phyloP scores from a whole-genome alignment of 78 protist species.

The Reticulomyxa filosa region DNA sequence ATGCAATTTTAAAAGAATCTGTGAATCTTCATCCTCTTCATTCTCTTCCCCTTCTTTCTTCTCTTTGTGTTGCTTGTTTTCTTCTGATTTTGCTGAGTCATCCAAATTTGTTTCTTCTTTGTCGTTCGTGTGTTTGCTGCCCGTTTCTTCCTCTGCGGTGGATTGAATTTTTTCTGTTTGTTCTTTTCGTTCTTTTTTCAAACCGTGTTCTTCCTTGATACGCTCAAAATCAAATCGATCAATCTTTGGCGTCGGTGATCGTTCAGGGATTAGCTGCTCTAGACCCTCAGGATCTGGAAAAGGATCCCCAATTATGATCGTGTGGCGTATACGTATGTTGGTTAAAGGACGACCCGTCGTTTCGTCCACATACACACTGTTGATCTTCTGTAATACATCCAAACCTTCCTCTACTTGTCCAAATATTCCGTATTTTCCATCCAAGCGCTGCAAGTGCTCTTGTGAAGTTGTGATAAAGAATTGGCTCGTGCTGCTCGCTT shows the following conservation, averaged over 20 bases:
- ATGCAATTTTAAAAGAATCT: no score
- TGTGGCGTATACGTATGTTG: constrained; percentile 57
- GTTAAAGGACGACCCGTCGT: constrained; percentile 47
- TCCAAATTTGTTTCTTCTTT: no score
- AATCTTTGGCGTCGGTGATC: no score
- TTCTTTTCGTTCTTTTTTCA: background rate
- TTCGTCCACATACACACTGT: constrained; percentile 26
- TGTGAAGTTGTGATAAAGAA: constrained; percentile 55
- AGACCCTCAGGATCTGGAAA: constrained; percentile 44
- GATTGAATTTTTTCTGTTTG: no score
- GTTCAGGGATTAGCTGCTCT: background rate
- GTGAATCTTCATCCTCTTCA: no score
- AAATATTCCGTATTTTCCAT: constrained; percentile 70
- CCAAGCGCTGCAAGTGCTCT: constrained; percentile 29
- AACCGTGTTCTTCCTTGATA: background rate
- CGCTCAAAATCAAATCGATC: background rate
- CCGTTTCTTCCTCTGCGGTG: no score
- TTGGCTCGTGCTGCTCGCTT: constrained; percentile 51
- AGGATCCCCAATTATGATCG: constrained; percentile 79
- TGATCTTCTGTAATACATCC: constrained; percentile 27
- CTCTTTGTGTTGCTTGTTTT: no score
- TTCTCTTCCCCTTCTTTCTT: no score
- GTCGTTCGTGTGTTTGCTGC: no score
- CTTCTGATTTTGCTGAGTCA: no score
- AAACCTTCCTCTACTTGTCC: constrained; percentile 74